Base-by-base conservation (phyloP, 176 grass and related monocot species). In the Canna indica region DNA sequence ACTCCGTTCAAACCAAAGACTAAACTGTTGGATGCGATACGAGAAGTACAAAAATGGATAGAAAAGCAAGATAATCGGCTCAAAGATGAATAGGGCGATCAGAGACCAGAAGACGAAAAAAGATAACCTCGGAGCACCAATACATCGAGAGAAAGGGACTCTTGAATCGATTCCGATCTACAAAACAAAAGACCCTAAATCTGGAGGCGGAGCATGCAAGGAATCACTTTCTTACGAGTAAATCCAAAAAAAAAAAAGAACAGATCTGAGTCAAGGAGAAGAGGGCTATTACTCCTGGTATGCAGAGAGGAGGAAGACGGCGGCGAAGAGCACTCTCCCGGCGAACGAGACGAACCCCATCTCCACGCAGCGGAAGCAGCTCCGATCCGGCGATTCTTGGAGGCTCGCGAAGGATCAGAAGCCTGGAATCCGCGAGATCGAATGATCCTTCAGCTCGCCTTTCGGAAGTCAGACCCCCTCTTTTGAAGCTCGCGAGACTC, bases 271-370 rank as follows among this genome's bases (percentile, higher is more conserved):
- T 28, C n/a, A 56, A 56, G 50, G 20, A 54, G 50, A n/a, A 56
- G 53, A n/a, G 4, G 29, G 59, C 3, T 13, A 33, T 62, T 62
- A 62, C 59, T 62, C 59, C 29, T 32, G 59, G 29, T 67, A 67
- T 42, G 64, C 64, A 35, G 64, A 39, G 20, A 67, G 64, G 64
- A 67, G 35, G 29, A 67, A 67, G 20, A 67, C 17, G 18, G 64
- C 33, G 64, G 64, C 17, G 64, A 67, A 67, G 34, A 67, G 64
- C 17, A 67, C 64, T 67, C 64, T 67, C 35, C 64, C 64, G 5
- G 64, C 64, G 64, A 67, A 67, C 11, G 64, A 67, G 18, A 67
- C 18, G 34, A 67, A 67, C 17, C 33, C 36, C 64, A 67, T 41
- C 64, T 67, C 64, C 59, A 14, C 26, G 17, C 27, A 54, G 22